Percentiles rank a stretch among this genome's conserved stretches.
phyloP scores from a whole-genome alignment of 345 rosid genomes.

The Rhodamnia rubescens region DNA sequence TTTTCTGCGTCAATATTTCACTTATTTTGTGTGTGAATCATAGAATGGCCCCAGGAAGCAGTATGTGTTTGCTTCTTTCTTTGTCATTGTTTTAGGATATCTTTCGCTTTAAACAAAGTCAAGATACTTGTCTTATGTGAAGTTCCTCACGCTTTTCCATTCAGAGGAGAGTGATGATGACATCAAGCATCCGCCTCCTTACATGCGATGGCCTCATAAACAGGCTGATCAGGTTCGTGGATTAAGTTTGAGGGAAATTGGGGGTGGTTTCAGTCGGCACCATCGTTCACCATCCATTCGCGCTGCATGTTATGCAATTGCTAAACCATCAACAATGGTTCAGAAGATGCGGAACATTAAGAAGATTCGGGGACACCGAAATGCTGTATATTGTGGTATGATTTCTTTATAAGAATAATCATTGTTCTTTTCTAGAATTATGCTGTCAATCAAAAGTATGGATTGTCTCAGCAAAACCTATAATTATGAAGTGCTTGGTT shows the following conservation, averaged over 20 bases:
- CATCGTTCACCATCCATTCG: conserved; percentile 93
- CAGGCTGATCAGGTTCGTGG: conserved; percentile 89
- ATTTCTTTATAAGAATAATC: background rate
- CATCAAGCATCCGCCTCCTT: conserved; percentile 36
- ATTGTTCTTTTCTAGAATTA: background rate
- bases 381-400: conserved; percentile 98
- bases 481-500: background rate
- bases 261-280: conserved; percentile 95
- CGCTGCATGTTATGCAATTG: conserved; percentile 91
- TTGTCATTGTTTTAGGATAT: background rate
- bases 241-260: conserved; percentile 83
- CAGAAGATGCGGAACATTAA: conserved; percentile 93
- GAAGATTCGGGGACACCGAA: conserved; percentile 88
- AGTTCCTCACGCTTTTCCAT: background rate
- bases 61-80: background rate
- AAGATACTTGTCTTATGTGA: background rate
- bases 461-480: background rate
- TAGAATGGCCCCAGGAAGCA: background rate
- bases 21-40: background rate
- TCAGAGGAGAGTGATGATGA: conserved; percentile 19
- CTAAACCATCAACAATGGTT: conserved; percentile 89
- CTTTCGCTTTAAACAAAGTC: background rate
- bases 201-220: conserved; percentile 96
- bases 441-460: background rate
- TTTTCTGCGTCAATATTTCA: background rate